Evolutionary conservation across 2,329 filamentous ascomycete species (phyloP).

Genomic region (Didymosphaeria variabile): DNA sequence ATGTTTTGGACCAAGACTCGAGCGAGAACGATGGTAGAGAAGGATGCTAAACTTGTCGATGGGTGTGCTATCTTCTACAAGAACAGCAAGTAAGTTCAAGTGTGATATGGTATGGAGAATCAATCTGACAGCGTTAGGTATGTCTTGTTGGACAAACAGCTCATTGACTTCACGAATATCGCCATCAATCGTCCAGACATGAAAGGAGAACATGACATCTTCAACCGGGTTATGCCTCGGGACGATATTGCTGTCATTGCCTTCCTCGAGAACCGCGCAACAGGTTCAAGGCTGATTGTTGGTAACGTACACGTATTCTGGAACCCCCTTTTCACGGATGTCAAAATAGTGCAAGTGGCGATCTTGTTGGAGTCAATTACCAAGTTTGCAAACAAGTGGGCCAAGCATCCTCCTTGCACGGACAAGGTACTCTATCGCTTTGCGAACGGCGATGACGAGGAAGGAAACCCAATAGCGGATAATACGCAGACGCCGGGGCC

Average conservation of each 20-base stretch:
- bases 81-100: constrained; percentile 72
- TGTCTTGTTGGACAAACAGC: constrained; percentile 90
- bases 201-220: constrained; percentile 96
- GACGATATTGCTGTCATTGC: constrained; percentile 94
- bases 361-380: constrained; percentile 93
- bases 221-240: constrained; percentile 97
- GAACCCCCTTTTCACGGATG: constrained; percentile 89
- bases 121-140: constrained; percentile 57
- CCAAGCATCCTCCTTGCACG: constrained; percentile 78
- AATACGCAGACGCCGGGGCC: constrained; percentile 73
- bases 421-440: constrained; percentile 72
- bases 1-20: constrained; percentile 91
- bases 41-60: constrained; percentile 88
- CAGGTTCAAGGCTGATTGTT: constrained; percentile 90
- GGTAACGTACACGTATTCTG: constrained; percentile 95
- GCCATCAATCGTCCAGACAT: constrained; percentile 96
- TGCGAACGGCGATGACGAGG: constrained; percentile 58
- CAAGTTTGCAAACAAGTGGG: constrained; percentile 85
- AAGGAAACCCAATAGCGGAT: constrained; percentile 59
- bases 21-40: constrained; percentile 89
- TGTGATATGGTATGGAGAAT: not conserved
- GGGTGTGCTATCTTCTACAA: constrained; percentile 98
- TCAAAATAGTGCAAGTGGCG: constrained; percentile 95
- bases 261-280: constrained; percentile 90
- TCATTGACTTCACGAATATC: constrained; percentile 89